Evolutionary conservation across 1,284 basidiomycete species (phyloP).

Genomic region (Cryptococcus sp.): DNA sequence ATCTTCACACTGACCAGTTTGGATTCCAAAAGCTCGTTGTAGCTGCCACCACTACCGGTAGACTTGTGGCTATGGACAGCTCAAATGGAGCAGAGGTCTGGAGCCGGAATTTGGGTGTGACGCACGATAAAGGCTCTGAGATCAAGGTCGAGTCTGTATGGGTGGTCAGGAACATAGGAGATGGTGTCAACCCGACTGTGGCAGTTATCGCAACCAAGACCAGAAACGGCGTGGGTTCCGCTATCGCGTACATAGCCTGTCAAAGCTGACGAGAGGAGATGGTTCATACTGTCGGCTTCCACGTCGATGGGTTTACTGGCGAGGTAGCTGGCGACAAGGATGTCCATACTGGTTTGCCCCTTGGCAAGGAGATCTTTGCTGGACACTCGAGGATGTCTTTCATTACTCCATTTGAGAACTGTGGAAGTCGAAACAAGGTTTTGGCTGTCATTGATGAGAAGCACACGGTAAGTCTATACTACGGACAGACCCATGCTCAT

Average conservation of each 20-base stretch:
- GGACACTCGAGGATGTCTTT: conserved; percentile 33
- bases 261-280: conserved; percentile 6
- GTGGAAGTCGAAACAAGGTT: conserved; percentile 34
- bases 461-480: conserved; percentile 12
- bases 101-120: conserved; percentile 56
- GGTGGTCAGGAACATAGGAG: conserved; percentile 31
- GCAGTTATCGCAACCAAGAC: conserved; percentile 33
- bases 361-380: conserved; percentile 31
- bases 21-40: conserved; percentile 84
- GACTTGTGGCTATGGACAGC: conserved; percentile 77
- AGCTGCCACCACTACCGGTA: conserved; percentile 65
- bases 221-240: conserved; percentile 16
- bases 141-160: conserved; percentile 32
- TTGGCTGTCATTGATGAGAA: conserved; percentile 35
- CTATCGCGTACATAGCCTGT: not conserved
- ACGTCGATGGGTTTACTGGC: conserved; percentile 73
- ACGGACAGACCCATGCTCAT: not conserved
- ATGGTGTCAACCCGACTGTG: conserved; percentile 34
- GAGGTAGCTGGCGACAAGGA: conserved; percentile 44
- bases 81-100: conserved; percentile 70
- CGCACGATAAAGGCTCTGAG: conserved; percentile 24
- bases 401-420: conserved; percentile 39
- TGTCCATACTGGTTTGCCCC: conserved; percentile 18
- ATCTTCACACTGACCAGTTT: conserved; percentile 67
- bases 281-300: conserved; percentile 61